Percentiles rank a stretch among this genome's conserved stretches.
Evolutionary conservation across 1,139 yeast species (phyloP).

Genomic region (Magnusiomyces fungicola): DNA sequence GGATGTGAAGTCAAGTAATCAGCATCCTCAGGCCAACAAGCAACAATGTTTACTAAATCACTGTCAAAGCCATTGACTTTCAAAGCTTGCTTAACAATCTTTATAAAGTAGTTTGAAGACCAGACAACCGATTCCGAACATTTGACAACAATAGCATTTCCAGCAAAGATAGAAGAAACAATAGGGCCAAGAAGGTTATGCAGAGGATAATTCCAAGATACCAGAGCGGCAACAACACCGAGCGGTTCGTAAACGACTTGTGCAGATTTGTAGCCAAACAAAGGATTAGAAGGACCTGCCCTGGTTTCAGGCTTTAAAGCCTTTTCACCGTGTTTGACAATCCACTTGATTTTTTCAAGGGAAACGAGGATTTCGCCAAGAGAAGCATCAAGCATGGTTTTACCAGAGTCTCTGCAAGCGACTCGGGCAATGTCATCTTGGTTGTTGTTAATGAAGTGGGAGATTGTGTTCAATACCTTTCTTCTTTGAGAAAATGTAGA

Average conservation of each 20-base stretch:
- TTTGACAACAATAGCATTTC: constrained; percentile 83
- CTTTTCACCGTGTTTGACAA: constrained; percentile 69
- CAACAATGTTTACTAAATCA: constrained; percentile 72
- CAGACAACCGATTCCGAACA: constrained; percentile 95
- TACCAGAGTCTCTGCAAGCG: constrained; percentile 95
- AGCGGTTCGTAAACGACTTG: constrained; percentile 90
- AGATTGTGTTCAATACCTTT: constrained; percentile 61
- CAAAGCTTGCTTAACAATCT: constrained; percentile 63
- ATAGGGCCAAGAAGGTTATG: constrained; percentile 91
- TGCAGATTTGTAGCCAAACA: constrained; percentile 81
- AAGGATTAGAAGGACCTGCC: constrained; percentile 78
- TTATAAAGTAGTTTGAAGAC: constrained; percentile 77
- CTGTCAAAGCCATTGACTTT: constrained; percentile 68
- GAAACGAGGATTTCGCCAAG: constrained; percentile 93
- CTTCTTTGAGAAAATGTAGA: constrained; percentile 60
- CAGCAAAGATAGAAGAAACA: constrained; percentile 79
- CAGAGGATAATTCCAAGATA: constrained; percentile 91
- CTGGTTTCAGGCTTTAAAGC: constrained; percentile 65
- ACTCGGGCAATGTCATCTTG: constrained; percentile 84
- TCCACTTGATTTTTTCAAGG: constrained; percentile 86
- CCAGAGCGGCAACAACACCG: constrained; percentile 79
- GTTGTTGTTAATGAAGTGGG: constrained; percentile 63
- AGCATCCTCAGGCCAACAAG: constrained; percentile 75
- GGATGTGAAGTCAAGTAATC: constrained; percentile 80
- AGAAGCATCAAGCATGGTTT: constrained; percentile 90